Evolutionary conservation across 768 basidiomycete species (phyloP), one percentile per base, ranked within the genome.

Genomic region (Russula brevipes): DNA sequence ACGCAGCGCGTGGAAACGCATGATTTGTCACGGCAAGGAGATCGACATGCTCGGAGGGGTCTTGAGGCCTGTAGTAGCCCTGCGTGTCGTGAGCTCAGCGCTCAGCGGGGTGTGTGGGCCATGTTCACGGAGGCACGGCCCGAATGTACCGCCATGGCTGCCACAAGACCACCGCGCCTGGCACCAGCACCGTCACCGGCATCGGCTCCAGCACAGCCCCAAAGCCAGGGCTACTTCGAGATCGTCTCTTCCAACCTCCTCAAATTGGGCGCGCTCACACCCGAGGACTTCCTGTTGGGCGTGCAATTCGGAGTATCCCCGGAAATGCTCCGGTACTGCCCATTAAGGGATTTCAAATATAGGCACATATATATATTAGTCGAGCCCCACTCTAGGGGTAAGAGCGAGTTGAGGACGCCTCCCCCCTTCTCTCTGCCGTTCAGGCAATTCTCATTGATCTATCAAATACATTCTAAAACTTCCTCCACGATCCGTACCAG

Each of bases 11-110:
- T n/a, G n/a, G n/a, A 30, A 85, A 77, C 3, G 77, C 80, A 24
- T 79, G 73, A 14, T 80, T 79, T 62, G 82, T 82, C 4, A 88
- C 87, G 0, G 69, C 72, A 57, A 75, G 70, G 17, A 90, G 78
- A 1, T 70, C 69, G 1, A 68, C 56, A 55, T 79, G 72, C 36
- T 79, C 73, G 4, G 73, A 71, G 74, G 70, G 5, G 78, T 68
- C 54, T 89, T 73, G n/a, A 51, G 90, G 83, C 76, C 0, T 80
- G 81, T 3, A 90, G 6, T 70, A n/a, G n/a, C n/a, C n/a, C n/a
- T n/a, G n/a, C n/a, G 71, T 8, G 70, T 67, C 70, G 83, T 88
- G 47, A 56, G 46, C 14, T 42, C n/a, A 6, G 33, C 36, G 52
- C 38, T 53, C n/a, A n/a, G n/a, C n/a, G n/a, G n/a, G n/a, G n/a